Percentiles rank a stretch among this genome's conserved stretches.
These are phyloP conservation scores for Calcarisporium arbuscula DNA, from an alignment of 2,329 filamentous ascomycete species.

Conservation along the genomic window DNA sequence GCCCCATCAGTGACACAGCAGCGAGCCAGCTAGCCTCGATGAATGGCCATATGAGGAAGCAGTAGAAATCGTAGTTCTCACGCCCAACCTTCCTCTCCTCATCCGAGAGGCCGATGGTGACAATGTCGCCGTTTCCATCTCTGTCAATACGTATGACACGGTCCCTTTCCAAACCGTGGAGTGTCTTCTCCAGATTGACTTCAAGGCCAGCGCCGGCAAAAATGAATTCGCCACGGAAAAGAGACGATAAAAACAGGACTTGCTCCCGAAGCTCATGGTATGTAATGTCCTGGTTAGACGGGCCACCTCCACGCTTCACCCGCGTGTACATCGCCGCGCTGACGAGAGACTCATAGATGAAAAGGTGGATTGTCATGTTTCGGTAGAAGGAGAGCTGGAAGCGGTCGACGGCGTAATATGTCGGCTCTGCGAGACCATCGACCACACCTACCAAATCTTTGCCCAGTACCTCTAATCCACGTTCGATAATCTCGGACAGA, in stretches of 20 bases:
- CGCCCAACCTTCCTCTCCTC: slow-evolving; percentile 70
- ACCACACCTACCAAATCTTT: slow-evolving; percentile 80
- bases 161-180: slow-evolving; percentile 71
- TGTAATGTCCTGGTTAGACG: slow-evolving; percentile 69
- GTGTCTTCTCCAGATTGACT: slow-evolving; percentile 72
- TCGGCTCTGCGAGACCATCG: slow-evolving; percentile 76
- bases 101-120: slow-evolving; percentile 66
- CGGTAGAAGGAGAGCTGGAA: slow-evolving; percentile 98
- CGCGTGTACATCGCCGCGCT: slow-evolving; percentile 85
- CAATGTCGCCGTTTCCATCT: slow-evolving; percentile 48
- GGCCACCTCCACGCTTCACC: slow-evolving; percentile 86
- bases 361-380: slow-evolving; percentile 98
- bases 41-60: slow-evolving; percentile 97
- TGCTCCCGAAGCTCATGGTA: slow-evolving; percentile 70
- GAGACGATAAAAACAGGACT: slow-evolving; percentile 81
- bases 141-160: slow-evolving; percentile 65
- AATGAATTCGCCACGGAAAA: slow-evolving; percentile 96
- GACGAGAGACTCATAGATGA: slow-evolving; percentile 87
- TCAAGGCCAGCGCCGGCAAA: slow-evolving; percentile 82
- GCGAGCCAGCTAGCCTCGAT: slow-evolving; percentile 93
- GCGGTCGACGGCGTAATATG: slow-evolving; percentile 88
- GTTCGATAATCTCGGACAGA: slow-evolving; percentile 76
- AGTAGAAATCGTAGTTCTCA: slow-evolving; percentile 98
- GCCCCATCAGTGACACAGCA: slow-evolving; percentile 77
- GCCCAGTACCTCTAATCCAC: slow-evolving; percentile 85